Evolutionary conservation across 2,329 filamentous ascomycete species (phyloP).

Genomic region (Neofusicoccum laricinum): DNA sequence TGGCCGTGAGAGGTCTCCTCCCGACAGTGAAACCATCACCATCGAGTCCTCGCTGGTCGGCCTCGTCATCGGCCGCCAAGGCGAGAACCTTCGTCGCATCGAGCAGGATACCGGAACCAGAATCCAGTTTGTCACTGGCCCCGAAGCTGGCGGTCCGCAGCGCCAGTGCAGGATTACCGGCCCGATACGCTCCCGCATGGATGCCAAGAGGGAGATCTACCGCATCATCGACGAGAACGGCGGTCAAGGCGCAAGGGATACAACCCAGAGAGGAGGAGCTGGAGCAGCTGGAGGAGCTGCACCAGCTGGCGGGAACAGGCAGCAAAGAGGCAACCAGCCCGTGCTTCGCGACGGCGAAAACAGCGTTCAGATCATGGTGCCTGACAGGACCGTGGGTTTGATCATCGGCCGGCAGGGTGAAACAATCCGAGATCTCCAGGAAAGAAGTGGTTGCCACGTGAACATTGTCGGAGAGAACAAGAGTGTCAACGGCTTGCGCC

Average conservation of each 20-base stretch:
- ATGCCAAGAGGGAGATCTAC: constrained; percentile 80
- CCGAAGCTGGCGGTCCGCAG: constrained; percentile 66
- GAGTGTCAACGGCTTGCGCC: constrained; percentile 83
- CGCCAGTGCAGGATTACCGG: constrained; percentile 86
- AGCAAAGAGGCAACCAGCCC: constrained; percentile 31
- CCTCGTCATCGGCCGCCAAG: constrained; percentile 84
- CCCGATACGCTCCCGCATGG: constrained; percentile 65
- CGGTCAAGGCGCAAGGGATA: constrained; percentile 42
- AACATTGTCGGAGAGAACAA: constrained; percentile 94
- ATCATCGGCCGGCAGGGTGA: constrained; percentile 94
- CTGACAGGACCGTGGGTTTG: constrained; percentile 85
- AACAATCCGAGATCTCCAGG: constrained; percentile 88
- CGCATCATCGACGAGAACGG: constrained; percentile 85
- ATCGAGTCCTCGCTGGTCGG: constrained; percentile 86
- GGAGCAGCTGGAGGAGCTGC: neutral
- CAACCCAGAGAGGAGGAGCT: neutral
- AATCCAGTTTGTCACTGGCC: constrained; percentile 81
- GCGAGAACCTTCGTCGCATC: constrained; percentile 82
- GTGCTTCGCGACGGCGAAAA: constrained; percentile 76
- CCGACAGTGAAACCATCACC: constrained; percentile 74
- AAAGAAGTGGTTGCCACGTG: constrained; percentile 89
- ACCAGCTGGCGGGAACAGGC: constrained; percentile 21
- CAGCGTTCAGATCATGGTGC: constrained; percentile 89
- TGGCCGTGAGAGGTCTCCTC: constrained; percentile 58
- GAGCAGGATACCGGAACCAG: constrained; percentile 78